These are phyloP conservation scores for Pseudisothecium myosuroides DNA, from an alignment of 225 moss, liverwort and hornwort species.

Conservation along the genomic window DNA sequence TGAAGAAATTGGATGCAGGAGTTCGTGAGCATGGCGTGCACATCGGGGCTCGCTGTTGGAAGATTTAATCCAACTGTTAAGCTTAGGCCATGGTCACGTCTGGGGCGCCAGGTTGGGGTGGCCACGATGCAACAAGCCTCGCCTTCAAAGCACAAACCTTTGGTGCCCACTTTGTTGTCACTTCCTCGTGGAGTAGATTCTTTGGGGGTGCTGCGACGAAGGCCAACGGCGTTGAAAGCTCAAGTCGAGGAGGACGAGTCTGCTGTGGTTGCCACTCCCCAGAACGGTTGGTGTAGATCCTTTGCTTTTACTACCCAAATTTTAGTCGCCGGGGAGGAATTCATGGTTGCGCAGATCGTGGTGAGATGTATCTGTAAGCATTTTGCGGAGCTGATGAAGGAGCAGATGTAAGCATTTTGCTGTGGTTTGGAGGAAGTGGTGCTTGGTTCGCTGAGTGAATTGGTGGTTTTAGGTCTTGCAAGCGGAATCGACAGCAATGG, in stretches of 20 bases:
- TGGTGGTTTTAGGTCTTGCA: conserved; percentile 3
- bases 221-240: conserved; percentile 5
- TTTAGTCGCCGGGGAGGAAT: background rate
- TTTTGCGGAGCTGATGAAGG: background rate
- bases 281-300: conserved; percentile 9
- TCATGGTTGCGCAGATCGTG: background rate
- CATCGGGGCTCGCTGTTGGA: background rate
- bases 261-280: background rate
- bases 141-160: background rate
- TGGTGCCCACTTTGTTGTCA: background rate
- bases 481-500: background rate
- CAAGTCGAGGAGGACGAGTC: conserved; percentile 34
- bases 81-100: background rate
- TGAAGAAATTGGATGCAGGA: background rate
- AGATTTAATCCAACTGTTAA: background rate
- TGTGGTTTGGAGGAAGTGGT: background rate
- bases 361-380: background rate
- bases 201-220: background rate
- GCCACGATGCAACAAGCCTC: background rate
- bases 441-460: background rate
- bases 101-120: background rate
- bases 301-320: background rate
- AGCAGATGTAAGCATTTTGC: background rate
- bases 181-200: background rate
- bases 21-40: conserved; percentile 16